Conservation (phyloP, 352 stramenopile genomes). For the Pythium folliculosum region DNA sequence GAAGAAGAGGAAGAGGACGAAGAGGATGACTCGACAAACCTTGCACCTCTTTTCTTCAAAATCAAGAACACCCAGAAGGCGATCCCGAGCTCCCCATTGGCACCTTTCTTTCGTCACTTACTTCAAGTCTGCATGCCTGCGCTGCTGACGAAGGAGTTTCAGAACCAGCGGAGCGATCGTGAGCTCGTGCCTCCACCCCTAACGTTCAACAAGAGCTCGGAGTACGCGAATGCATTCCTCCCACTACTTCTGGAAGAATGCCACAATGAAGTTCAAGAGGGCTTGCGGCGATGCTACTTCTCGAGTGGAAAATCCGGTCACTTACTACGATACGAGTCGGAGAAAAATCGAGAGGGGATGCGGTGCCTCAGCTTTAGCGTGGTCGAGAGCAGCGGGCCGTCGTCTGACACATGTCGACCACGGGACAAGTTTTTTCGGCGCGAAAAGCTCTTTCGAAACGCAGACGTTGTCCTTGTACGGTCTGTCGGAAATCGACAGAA, state of each 20-base stretch:
- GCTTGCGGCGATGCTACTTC: constrained; percentile 48
- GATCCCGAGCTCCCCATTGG: constrained; percentile 63
- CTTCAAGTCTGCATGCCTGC: constrained; percentile 76
- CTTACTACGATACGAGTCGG: constrained; percentile 74
- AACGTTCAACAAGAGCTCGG: constrained; percentile 66
- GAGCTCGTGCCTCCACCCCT: constrained; percentile 50
- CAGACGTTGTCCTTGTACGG: constrained; percentile 72
- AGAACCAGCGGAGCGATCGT: constrained; percentile 54
- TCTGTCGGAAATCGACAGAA: constrained; percentile 36
- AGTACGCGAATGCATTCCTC: constrained; percentile 81
- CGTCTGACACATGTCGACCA: constrained; percentile 28
- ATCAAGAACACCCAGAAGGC: constrained; percentile 84
- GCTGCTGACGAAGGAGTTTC: constrained; percentile 68
- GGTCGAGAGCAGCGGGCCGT: constrained; percentile 46
- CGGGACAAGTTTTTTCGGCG: constrained; percentile 19
- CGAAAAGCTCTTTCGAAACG: constrained; percentile 76
- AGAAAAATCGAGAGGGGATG: constrained; percentile 84
- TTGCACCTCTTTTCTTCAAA: constrained; percentile 72
- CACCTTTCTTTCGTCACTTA: constrained; percentile 84
- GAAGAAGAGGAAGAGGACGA: constrained; percentile 38
- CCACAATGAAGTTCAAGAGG: constrained; percentile 79
- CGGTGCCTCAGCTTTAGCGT: constrained; percentile 76
- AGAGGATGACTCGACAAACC: constrained; percentile 46
- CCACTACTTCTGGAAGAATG: constrained; percentile 83
- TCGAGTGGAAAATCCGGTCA: constrained; percentile 43